Evolutionary conservation across 495 filamentous ascomycete genomes (phyloP).

Genomic region (Aeminium ludgeri): DNA sequence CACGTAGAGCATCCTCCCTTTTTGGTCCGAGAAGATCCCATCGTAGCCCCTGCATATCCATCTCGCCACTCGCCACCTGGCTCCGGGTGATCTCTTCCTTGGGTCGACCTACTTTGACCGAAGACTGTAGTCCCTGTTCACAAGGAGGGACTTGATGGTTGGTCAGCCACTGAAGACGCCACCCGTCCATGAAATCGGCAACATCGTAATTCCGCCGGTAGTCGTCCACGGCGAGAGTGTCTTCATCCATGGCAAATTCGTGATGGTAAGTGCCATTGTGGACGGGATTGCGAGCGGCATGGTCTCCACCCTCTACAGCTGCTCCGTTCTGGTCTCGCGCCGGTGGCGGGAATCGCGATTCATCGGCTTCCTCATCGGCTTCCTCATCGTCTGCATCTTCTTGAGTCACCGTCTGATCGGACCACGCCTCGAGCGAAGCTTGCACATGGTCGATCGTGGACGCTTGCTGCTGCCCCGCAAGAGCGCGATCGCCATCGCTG

Average conservation of each 20-base stretch:
- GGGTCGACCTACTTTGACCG: not conserved
- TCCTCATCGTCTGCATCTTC: too few relatives aligned
- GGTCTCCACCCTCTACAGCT: too few relatives aligned
- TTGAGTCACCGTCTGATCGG: too few relatives aligned
- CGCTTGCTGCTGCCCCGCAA: not conserved
- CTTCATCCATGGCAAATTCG: constrained; percentile 9
- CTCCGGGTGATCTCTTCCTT: not conserved
- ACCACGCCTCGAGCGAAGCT: too few relatives aligned
- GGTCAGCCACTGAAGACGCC: constrained; percentile 4
- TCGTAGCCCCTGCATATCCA: constrained; percentile 10
- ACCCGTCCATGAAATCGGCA: constrained; percentile 11
- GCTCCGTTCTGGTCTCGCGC: too few relatives aligned
- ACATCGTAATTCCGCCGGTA: constrained; percentile 11
- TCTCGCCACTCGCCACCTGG: not conserved
- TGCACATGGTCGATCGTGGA: too few relatives aligned
- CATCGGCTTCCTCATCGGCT: too few relatives aligned
- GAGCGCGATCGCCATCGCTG: not conserved
- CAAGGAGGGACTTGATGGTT: not conserved
- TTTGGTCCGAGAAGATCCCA: constrained; percentile 5
- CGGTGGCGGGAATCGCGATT: too few relatives aligned
- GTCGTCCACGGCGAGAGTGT: constrained; percentile 11
- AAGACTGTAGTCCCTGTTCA: not conserved
- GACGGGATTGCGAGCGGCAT: too few relatives aligned
- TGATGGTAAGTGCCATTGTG: too few relatives aligned
- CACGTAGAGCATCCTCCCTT: constrained; percentile 6